Base-by-base conservation (phyloP, 129 eudicot genomes). In the Solidago caesia region DNA sequence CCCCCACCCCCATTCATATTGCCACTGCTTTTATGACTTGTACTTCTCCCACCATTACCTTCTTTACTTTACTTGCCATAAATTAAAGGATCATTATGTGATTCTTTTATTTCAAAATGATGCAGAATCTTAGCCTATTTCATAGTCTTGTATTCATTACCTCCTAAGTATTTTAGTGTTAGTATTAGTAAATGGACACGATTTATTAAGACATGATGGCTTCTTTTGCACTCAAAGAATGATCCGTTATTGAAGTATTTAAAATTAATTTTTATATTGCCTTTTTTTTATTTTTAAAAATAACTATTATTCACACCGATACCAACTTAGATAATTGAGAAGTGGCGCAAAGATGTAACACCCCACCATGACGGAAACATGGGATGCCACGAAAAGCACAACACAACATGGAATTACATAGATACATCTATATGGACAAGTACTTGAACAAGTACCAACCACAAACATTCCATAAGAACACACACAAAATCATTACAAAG, bases 11-110 rank as follows among this genome's bases (percentile, higher is more conserved):
- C 14, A 74, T 74, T 74, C 49, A 74, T 58, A 63, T 45, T 27
- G 5, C 44, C 25, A 43, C 47, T 64, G 46, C 79, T 64, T 79
- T 74, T 65, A 69, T 77, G 75, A 33, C 49, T 60, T 77, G 70
- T 68, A 77, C 75, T 68, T 33, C 39, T 33, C 39, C 2, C 39
- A 33, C 53, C 51, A 68, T 68, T 57, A 68, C 56, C 66, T 68
- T 33, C 39, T 33, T 33, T 33, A 33, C 39, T 33, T 33, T 33
- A 60, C 73, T 51, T 68, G 47, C 9, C 15, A 75, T 39, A 61
- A 21, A 21, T 21, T 21, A 21, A 21, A 21, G 21, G 21, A 21
- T 21, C 21, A 21, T 21, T 21, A 21, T 21, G 55, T 58, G 33
- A 73, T 73, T 47, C 69, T 73, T 56, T n/a, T 73, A 0, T 13